Conservation (phyloP, 2,329 filamentous ascomycete species). For the Venturia nashicola region DNA sequence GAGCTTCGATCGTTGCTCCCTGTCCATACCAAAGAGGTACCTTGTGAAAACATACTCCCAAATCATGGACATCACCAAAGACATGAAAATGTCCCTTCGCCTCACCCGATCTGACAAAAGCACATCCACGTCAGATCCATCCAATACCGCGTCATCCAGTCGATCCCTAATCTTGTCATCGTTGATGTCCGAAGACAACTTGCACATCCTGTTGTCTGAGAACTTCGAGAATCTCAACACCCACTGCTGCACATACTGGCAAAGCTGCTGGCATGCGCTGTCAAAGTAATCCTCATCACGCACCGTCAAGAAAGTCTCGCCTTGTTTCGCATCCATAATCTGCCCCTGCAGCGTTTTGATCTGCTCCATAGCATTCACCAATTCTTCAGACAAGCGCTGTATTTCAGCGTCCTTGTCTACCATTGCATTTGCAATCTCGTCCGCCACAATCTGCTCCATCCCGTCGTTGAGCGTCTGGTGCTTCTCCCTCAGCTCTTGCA, state of each 20-base stretch:
- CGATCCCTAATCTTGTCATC: conserved; percentile 91
- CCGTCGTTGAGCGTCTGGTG: conserved; percentile 50
- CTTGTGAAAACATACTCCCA: conserved; percentile 98
- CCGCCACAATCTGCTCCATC: conserved; percentile 48
- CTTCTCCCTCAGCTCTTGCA: conserved; percentile 54
- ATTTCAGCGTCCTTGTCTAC: conserved; percentile 78
- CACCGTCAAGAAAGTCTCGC: conserved; percentile 65
- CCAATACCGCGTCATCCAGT: conserved; percentile 85
- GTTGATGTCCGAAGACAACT: conserved; percentile 68
- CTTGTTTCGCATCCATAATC: conserved; percentile 43
- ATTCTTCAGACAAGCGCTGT: conserved; percentile 60
- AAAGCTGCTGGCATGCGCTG: conserved; percentile 83
- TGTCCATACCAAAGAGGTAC: conserved; percentile 97
- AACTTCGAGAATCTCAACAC: conserved; percentile 96
- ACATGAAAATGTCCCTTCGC: conserved; percentile 93
- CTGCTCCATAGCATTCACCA: conserved; percentile 56
- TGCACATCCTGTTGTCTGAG: conserved; percentile 82
- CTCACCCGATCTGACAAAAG: conserved; percentile 80
- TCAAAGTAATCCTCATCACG: conserved; percentile 94
- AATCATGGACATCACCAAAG: conserved; percentile 96
- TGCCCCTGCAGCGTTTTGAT: conserved; percentile 48
- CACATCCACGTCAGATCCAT: conserved; percentile 82
- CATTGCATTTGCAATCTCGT: conserved; percentile 53
- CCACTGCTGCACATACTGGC: conserved; percentile 94
- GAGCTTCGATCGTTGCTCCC: conserved; percentile 93